Conservation (phyloP, 225 moss, liverwort and hornwort species). For the Pleurozium schreberi region DNA sequence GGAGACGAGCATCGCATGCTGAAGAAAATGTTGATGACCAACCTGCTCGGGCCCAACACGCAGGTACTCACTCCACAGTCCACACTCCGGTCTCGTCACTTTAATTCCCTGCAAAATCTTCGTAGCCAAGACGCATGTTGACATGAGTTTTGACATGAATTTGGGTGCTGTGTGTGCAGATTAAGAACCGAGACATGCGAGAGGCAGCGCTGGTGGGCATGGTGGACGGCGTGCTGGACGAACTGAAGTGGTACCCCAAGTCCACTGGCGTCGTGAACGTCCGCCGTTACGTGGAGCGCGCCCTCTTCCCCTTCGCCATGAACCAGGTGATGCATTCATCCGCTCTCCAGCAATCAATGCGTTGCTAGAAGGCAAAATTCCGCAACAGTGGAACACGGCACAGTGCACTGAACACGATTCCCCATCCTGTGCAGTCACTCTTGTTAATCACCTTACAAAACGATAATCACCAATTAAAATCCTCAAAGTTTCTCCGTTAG, state of each 20-base stretch:
- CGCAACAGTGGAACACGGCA: neutral
- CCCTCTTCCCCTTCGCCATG: constrained; percentile 50
- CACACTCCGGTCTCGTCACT: neutral
- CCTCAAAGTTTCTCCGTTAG: neutral
- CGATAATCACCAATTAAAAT: neutral
- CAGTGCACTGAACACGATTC: neutral
- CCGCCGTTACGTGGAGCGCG: constrained; percentile 24
- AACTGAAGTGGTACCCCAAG: constrained; percentile 7
- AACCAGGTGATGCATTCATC: constrained; percentile 16
- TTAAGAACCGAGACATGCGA: constrained; percentile 18
- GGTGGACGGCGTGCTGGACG: constrained; percentile 22
- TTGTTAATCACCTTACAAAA: neutral
- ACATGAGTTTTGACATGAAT: neutral
- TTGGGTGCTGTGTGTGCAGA: constrained; percentile 4
- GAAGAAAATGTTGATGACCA: constrained; percentile 25
- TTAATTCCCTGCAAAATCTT: neutral
- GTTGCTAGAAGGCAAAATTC: neutral
- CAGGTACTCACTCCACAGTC: constrained; percentile 16
- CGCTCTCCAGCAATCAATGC: neutral
- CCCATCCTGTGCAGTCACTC: neutral
- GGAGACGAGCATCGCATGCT: constrained; percentile 56
- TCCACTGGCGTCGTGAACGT: constrained; percentile 33
- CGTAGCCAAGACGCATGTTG: neutral
- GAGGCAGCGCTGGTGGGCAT: constrained; percentile 15
- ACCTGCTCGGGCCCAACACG: constrained; percentile 20